Evolutionary conservation across 2,329 filamentous ascomycete species (phyloP).

Genomic region (Ascochyta lentis): DNA sequence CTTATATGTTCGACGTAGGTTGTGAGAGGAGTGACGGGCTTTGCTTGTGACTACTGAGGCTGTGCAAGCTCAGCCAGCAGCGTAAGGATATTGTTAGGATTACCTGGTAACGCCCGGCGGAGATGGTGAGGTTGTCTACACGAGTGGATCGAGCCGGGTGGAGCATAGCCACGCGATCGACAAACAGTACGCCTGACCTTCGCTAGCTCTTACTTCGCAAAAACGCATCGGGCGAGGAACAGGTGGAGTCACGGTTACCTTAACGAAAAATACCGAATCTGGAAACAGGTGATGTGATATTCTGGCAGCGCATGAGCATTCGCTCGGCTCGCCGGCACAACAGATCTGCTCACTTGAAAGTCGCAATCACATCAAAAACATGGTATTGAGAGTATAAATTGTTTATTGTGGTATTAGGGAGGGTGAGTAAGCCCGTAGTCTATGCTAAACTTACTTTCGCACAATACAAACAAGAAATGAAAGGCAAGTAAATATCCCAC

Average conservation of each 20-base stretch:
- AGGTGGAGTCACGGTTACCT: background rate
- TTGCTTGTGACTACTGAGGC: background rate
- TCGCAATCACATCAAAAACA: background rate
- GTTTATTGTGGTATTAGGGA: conserved; percentile 10
- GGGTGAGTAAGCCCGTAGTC: conserved; percentile 7
- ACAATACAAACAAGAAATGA: conserved; percentile 9
- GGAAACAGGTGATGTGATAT: background rate
- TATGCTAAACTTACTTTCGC: conserved; percentile 1
- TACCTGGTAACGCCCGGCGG: background rate
- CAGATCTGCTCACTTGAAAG: background rate
- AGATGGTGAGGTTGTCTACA: background rate
- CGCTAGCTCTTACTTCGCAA: background rate
- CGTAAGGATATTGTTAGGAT: background rate
- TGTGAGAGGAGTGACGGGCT: background rate
- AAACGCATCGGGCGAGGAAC: background rate
- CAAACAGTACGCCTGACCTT: conserved; percentile 1
- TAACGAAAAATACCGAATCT: background rate
- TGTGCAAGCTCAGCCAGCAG: background rate
- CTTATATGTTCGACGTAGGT: background rate
- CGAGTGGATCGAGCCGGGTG: background rate
- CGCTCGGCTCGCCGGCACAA: background rate
- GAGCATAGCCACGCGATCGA: conserved; percentile 12
- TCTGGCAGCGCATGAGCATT: background rate
- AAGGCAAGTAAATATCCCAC: conserved; percentile 1
- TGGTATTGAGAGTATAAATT: background rate